phyloP scores from a whole-genome alignment of 768 basidiomycete genomes.

The Tephrocybe sp. region DNA sequence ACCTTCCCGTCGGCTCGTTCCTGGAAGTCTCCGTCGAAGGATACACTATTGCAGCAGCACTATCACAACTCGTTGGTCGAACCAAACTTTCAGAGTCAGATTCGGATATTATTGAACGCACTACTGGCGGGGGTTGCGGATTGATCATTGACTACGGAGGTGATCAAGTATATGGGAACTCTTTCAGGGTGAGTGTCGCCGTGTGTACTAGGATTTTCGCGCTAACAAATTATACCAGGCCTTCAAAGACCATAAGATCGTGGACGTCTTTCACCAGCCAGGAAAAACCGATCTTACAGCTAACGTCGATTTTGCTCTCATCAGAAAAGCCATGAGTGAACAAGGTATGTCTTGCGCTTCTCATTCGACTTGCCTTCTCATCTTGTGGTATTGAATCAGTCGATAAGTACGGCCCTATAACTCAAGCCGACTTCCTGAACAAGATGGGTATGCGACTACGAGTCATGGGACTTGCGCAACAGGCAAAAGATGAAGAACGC shows the following conservation, averaged over 20 bases:
- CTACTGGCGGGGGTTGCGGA: conserved; percentile 51
- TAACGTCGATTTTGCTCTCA: conserved; percentile 94
- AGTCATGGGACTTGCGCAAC: conserved; percentile 56
- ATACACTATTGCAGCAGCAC: conserved; percentile 63
- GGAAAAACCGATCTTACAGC: conserved; percentile 91
- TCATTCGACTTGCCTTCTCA: conserved; percentile 11
- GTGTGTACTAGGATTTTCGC: not conserved
- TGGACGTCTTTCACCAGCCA: conserved; percentile 81
- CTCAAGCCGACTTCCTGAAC: conserved; percentile 75
- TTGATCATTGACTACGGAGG: conserved; percentile 91
- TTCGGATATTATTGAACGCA: conserved; percentile 1
- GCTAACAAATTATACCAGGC: conserved; percentile 51
- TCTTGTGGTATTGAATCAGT: conserved; percentile 23
- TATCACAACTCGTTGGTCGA: conserved; percentile 60
- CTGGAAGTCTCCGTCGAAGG: conserved; percentile 81
- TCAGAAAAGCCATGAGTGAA: conserved; percentile 73
- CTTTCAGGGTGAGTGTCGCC: conserved; percentile 71
- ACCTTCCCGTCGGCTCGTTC: conserved; percentile 65
- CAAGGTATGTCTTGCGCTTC: conserved; percentile 36
- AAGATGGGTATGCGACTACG: conserved; percentile 75
- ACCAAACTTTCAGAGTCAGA: not conserved
- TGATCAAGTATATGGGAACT: conserved; percentile 64
- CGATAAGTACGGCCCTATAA: conserved; percentile 54
- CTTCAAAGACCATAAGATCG: conserved; percentile 84
- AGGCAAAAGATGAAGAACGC: conserved; percentile 49